A percentile compares a stretch with the other conserved stretches of the same genome.
Evolutionary conservation across 2,329 filamentous ascomycete genomes (phyloP).

Genomic region (Ceratocystis lukuohia): DNA sequence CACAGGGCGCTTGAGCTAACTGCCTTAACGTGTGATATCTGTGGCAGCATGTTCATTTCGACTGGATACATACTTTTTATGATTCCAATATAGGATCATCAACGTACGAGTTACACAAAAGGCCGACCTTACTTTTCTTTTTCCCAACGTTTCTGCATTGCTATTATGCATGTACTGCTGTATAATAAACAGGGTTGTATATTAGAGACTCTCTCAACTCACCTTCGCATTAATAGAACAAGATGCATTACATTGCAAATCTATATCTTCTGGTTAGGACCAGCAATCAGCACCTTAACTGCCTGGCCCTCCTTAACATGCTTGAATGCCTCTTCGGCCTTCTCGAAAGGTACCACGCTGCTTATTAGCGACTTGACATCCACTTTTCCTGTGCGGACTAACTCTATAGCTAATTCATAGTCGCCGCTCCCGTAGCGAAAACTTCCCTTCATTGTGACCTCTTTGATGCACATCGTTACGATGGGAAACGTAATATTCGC

Average conservation of each 20-base stretch:
- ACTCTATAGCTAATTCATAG: slow-evolving; percentile 68
- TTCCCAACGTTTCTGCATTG: neutral
- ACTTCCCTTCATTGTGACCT: slow-evolving; percentile 72
- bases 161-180: neutral
- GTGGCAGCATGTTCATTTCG: neutral
- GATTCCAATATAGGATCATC: neutral
- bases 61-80: neutral
- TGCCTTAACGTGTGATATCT: neutral
- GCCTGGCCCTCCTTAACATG: slow-evolving; percentile 74
- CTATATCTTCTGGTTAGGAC: slow-evolving; percentile 43
- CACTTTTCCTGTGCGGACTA: slow-evolving; percentile 60
- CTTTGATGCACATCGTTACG: slow-evolving; percentile 77
- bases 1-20: slow-evolving; percentile 1
- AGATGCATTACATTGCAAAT: neutral
- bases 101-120: slow-evolving; percentile 1
- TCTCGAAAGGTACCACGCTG: slow-evolving; percentile 59
- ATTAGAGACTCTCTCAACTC: neutral
- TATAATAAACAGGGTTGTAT: neutral
- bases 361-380: slow-evolving; percentile 75
- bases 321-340: slow-evolving; percentile 76
- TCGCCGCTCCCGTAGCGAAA: slow-evolving; percentile 85
- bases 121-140: neutral
- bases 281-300: slow-evolving; percentile 55
- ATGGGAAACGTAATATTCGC: slow-evolving; percentile 83
- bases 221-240: neutral